These are phyloP conservation scores for Ensete glaucum DNA, from an alignment of 176 grass and related monocot species.

Conservation along the genomic window DNA sequence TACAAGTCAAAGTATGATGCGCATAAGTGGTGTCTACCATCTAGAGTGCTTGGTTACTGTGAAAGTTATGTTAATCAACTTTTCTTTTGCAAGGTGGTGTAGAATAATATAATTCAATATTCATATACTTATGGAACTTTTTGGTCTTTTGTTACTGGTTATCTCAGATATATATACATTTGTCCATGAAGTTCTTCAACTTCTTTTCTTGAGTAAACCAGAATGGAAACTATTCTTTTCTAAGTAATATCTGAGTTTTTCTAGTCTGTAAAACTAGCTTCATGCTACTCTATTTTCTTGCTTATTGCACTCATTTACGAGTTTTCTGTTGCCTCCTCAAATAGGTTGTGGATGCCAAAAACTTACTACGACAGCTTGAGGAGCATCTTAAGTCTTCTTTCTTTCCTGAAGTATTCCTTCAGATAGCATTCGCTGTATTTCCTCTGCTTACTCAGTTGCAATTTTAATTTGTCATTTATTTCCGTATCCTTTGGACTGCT, in stretches of 20 bases:
- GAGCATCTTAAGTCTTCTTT: conserved; percentile 53
- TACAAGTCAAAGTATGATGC: background rate
- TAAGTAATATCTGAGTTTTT: background rate
- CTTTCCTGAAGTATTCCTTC: conserved; percentile 87
- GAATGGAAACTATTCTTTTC: background rate
- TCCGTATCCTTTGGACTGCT: conserved; percentile 3
- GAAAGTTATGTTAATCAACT: too few relatives aligned
- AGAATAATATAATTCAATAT: background rate
- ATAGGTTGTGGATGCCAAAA: conserved; percentile 90
- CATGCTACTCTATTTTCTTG: background rate
- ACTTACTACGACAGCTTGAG: conserved; percentile 79
- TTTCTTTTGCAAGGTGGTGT: background rate
- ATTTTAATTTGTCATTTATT: conserved; percentile 11
- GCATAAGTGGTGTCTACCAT: background rate
- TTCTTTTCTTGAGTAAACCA: background rate
- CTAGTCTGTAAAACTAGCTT: background rate
- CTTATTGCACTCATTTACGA: background rate
- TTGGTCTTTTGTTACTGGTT: background rate
- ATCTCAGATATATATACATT: background rate
- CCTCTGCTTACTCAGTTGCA: conserved; percentile 11
- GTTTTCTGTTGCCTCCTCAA: conserved; percentile 9
- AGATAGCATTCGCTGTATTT: conserved; percentile 94
- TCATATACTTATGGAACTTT: background rate
- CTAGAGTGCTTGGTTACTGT: background rate
- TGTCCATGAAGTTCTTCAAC: background rate